Evolutionary conservation across 2,329 filamentous ascomycete genomes (phyloP), one percentile per base, ranked within the genome.

Genomic region (Nectriaceae sp.): DNA sequence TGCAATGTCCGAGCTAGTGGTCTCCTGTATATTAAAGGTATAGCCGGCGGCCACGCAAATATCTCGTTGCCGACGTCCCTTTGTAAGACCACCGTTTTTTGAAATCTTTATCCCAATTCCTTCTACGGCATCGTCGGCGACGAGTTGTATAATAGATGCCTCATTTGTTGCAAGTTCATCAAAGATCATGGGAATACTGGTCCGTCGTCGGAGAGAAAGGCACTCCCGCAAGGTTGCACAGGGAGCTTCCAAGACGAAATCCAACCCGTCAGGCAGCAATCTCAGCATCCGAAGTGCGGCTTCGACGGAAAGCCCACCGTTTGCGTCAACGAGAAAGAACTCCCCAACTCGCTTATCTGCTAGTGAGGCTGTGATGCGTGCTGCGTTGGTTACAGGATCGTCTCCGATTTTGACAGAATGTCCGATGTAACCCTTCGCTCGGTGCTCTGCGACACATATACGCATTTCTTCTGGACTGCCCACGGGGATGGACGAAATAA

Each of bases 201-300:
- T 48, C 31, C 55, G 47, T 8, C 37, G 41, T 11, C 53, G 48
- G 4, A 59, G 43, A 11, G 53, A 53, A 5, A 50, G 35, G 6
- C 38, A 53, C 35, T 56, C 55, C 15, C 53, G 44, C 36, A 31
- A 52, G 21, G 53, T 56, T 5, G 53, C 44, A 24, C 53, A 55
- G 13, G 55, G 53, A 2, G 56, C 55, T 39, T 59, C 56, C 3
- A 56, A 50, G 21, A 59, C 55, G 44, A 59, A 49, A 21, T 59
- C 56, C 13, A 59, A 20, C 5, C 48, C 45, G 4, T 46, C 26
- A 3, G 56, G 56, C 11, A 59, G 46, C 10, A 59, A 41, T 11
- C 53, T 42, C 16, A 59, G 24, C 53, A 55, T 49, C 13, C 53
- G 49, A 36, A 56, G 29, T 3, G 54, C 50, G 4, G 37, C 46